phyloP scores from a whole-genome alignment of 1,139 yeast genomes.

The Yarrowia galli region DNA sequence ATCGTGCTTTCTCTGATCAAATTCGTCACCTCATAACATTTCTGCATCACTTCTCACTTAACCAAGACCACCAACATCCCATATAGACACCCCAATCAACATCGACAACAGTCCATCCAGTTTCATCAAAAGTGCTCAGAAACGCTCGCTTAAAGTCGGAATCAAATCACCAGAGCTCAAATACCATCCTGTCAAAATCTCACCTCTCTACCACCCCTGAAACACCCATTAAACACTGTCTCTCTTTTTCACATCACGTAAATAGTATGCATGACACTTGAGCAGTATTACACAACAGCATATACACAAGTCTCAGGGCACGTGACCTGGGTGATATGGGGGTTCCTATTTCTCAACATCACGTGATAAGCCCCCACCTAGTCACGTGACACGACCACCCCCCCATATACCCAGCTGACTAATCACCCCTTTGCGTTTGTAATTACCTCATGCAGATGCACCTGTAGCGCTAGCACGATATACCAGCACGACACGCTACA shows the following conservation, averaged over 20 bases:
- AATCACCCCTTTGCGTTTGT: conserved; percentile 13
- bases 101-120: background rate
- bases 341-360: no score
- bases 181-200: background rate
- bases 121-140: background rate
- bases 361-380: no score
- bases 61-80: no score
- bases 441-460: conserved; percentile 18
- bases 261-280: background rate
- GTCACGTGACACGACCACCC: background rate
- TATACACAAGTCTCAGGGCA: no score
- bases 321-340: no score
- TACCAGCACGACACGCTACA: no score
- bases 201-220: background rate
- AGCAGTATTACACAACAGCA: no score
- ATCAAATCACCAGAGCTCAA: background rate
- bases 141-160: background rate
- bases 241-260: background rate
- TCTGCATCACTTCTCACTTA: no score
- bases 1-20: no score
- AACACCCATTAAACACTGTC: background rate
- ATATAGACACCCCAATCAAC: background rate
- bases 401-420: background rate
- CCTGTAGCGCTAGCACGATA: no score
- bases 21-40: no score